Conservation (phyloP, 2,329 filamentous ascomycete genomes). For the Triangularia setosa region DNA sequence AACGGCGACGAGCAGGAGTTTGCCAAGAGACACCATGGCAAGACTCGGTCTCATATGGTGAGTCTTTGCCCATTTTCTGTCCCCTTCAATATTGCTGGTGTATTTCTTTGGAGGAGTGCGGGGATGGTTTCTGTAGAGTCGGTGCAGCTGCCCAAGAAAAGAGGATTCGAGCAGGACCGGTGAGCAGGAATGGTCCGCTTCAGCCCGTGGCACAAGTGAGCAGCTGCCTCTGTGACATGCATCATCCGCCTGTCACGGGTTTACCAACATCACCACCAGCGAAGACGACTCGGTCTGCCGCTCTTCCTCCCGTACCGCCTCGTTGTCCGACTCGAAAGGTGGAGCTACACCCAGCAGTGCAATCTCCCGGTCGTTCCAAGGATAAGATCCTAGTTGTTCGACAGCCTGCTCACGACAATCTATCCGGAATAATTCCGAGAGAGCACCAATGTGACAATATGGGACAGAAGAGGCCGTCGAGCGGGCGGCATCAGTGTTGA, state of each 20-base stretch:
- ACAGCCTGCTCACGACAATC: not conserved
- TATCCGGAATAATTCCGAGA: not conserved
- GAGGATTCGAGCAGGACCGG: not conserved
- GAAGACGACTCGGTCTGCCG: not conserved
- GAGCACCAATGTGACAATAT: not conserved
- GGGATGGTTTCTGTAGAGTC: not conserved
- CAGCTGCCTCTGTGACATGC: conserved; percentile 11
- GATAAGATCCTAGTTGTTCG: not conserved
- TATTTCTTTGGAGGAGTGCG: not conserved
- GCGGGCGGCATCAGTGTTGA: not conserved
- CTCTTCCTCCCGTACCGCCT: not conserved
- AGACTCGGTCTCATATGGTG: conserved; percentile 82
- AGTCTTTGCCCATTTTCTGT: conserved; percentile 38
- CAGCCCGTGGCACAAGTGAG: not conserved
- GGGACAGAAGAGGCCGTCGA: not conserved
- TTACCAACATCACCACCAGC: conserved; percentile 1
- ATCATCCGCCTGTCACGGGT: conserved; percentile 8
- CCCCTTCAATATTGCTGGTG: not conserved
- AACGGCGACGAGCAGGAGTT: conserved; percentile 47
- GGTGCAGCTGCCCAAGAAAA: not conserved
- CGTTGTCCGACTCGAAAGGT: not conserved
- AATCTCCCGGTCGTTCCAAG: not conserved
- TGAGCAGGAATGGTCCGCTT: not conserved
- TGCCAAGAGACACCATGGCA: conserved; percentile 70
- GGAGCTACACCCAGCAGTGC: not conserved